Conservation (phyloP, 345 rosid genomes). For the Raphanus sativus region DNA sequence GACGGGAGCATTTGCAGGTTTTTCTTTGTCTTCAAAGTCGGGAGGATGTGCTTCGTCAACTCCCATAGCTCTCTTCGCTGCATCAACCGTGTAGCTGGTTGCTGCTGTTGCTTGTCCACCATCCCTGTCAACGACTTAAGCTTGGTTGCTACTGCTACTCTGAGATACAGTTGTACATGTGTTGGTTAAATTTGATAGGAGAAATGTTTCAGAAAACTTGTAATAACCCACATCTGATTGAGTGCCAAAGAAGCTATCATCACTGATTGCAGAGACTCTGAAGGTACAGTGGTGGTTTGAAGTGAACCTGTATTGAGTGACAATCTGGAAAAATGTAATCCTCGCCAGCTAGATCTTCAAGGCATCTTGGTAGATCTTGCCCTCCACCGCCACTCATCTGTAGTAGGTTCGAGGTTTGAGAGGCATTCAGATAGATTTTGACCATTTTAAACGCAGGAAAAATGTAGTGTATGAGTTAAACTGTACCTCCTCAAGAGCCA, state of each 20-base stretch:
- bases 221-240: neutral
- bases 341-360: neutral
- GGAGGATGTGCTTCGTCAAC: too few relatives aligned
- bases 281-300: neutral
- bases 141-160: too few relatives aligned
- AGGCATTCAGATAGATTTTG: neutral
- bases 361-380: neutral
- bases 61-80: too few relatives aligned
- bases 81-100: too few relatives aligned
- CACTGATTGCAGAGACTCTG: neutral
- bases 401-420: neutral
- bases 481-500: too few relatives aligned
- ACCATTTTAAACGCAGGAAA: neutral
- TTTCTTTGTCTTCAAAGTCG: too few relatives aligned
- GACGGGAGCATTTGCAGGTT: too few relatives aligned
- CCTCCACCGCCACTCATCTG: neutral
- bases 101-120: too few relatives aligned
- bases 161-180: too few relatives aligned
- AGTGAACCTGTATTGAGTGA: neutral
- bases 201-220: too few relatives aligned
- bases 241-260: neutral
- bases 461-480: neutral
- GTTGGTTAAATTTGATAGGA: too few relatives aligned
- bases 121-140: too few relatives aligned
- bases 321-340: neutral